Evolutionary conservation across 1,284 basidiomycete species (phyloP), one percentile per base, ranked within the genome.

Genomic region (Agroathelia rolfsii): DNA sequence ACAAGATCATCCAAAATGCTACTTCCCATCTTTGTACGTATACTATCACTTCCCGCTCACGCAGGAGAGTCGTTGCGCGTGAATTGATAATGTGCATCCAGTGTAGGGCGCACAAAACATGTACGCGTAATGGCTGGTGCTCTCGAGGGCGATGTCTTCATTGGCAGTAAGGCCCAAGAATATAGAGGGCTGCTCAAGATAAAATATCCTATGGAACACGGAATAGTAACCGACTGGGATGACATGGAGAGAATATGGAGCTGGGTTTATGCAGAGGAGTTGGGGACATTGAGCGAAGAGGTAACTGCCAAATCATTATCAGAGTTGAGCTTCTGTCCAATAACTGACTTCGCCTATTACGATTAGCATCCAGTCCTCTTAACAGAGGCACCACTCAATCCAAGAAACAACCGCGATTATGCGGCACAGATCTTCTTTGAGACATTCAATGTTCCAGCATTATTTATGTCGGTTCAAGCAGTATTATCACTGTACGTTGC

Each of bases 161-260:
- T 97, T 39, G 92, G 93, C 9, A 69, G 82, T 49, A 78, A 82
- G 45, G 93, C 93, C 5, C 93, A 97, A 59, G 93, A 96, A 50
- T 82, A 89, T 45, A 69, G 92, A 39, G 93, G 93, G 8, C 62
- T 97, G 41, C 69, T 97, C 41, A 94, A 94, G 67, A 94, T 96
- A 48, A 92, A 90, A 56, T 96, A 96, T 53, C 93, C 93, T n/a
- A 95, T 97, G 76, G 88, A 93, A 53, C 87, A 92, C 56, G 88
- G 88, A 12, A 84, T 92, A 38, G 86, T 92, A 4, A 88, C 85
- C 17, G 88, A 96, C 62, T 96, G 92, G 92, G 92, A 96, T 53
- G 92, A 96, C 52, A 96, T 96, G 92, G 92, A 96, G 58, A 76
- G 86, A 36, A 94, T 96, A 71, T 96, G 92, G 92, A 84, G 73